Conservation (phyloP, 306 rosid species). For the Nissolia schottii region DNA sequence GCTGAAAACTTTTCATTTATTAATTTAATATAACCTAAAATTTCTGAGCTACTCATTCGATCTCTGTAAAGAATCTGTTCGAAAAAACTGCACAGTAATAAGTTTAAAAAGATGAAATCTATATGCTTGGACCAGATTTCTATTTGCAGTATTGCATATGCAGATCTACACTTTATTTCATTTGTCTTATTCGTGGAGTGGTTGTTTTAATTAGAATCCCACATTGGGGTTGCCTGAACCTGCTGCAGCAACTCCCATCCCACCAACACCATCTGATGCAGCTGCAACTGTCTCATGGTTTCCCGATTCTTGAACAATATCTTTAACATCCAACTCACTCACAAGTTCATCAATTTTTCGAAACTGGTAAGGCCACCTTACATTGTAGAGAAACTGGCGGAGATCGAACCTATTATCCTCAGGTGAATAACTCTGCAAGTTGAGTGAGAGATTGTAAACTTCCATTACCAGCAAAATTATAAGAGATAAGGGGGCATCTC, state of each 20-base stretch:
- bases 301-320: constrained; percentile 34
- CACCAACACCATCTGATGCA: constrained; percentile 51
- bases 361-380: constrained; percentile 93
- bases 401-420: constrained; percentile 93
- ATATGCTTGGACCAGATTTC: neutral
- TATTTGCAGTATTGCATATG: neutral
- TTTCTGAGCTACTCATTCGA: neutral
- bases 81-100: neutral
- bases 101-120: neutral
- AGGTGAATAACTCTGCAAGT: constrained; percentile 87
- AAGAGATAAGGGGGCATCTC: neutral
- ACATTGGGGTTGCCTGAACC: constrained; percentile 94
- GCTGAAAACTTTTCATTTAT: neutral
- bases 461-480: constrained; percentile 1
- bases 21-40: neutral
- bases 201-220: constrained; percentile 39
- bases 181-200: neutral
- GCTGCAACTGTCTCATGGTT: constrained; percentile 36
- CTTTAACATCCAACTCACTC: constrained; percentile 46
- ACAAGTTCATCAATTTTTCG: constrained; percentile 82
- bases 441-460: constrained; percentile 8
- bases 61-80: neutral
- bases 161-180: neutral
- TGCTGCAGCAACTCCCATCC: constrained; percentile 92
- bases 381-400: constrained; percentile 81